Percentiles rank a stretch among this genome's conserved stretches.
phyloP scores from a whole-genome alignment of 1,284 basidiomycete species.

The Rhodotorula sp. region DNA sequence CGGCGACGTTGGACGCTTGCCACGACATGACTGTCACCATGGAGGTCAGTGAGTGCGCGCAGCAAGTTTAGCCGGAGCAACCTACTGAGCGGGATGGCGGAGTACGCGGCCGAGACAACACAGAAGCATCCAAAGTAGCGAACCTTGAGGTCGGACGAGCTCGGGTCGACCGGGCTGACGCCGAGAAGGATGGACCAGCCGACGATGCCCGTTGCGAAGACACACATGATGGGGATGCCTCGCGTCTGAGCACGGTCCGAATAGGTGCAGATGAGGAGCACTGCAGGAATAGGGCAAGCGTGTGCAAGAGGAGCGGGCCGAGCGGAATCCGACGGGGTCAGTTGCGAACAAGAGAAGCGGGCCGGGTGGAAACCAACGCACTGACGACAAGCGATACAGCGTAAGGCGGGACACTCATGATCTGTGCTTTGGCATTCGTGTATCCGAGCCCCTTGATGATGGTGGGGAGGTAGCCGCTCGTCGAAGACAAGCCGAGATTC shows the following conservation, averaged over 20 bases:
- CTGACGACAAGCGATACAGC: conserved; percentile 42
- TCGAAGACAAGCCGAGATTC: conserved; percentile 74
- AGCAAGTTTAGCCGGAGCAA: background rate
- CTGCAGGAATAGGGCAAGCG: conserved; percentile 25
- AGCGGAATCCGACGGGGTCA: background rate
- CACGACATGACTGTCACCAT: background rate
- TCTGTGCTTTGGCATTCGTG: conserved; percentile 57
- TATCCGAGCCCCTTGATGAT: conserved; percentile 61
- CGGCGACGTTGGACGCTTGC: background rate
- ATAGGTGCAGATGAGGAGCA: conserved; percentile 63
- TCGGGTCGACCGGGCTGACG: conserved; percentile 46
- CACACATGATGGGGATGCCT: conserved; percentile 55
- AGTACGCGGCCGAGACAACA: conserved; percentile 5
- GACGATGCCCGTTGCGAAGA: conserved; percentile 52
- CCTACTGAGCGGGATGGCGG: background rate
- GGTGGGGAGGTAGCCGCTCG: conserved; percentile 64
- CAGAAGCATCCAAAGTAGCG: conserved; percentile 50
- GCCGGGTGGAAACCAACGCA: background rate
- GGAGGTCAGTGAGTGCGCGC: background rate
- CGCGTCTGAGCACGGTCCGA: conserved; percentile 74
- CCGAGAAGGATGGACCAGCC: conserved; percentile 53
- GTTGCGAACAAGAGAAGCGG: no score
- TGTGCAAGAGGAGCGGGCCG: background rate
- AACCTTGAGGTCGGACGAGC: conserved; percentile 46
- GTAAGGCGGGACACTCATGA: conserved; percentile 66